Evolutionary conservation across 129 eudicot genomes (phyloP).

Genomic region (Centella asiatica): DNA sequence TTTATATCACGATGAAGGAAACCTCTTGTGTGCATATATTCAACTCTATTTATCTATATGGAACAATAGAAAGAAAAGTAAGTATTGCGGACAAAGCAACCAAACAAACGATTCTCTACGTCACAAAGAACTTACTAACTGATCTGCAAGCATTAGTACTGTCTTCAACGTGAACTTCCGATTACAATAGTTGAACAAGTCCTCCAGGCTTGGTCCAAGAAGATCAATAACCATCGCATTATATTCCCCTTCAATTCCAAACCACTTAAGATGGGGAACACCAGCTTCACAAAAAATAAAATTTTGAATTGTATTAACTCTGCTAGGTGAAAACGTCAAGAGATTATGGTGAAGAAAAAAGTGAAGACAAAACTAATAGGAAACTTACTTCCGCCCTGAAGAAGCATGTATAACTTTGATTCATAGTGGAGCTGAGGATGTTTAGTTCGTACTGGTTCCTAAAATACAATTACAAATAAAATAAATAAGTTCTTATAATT

Average conservation of each 20-base stretch:
- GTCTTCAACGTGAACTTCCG: constrained; percentile 85
- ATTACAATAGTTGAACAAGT: constrained; percentile 81
- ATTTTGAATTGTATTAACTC: neutral
- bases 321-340: neutral
- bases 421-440: constrained; percentile 97
- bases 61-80: constrained; percentile 9
- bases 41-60: constrained; percentile 78
- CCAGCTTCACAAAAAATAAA: constrained; percentile 44
- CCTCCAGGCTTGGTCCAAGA: constrained; percentile 96
- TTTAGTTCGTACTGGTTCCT: constrained; percentile 82
- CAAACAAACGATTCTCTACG: constrained; percentile 1
- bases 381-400: constrained; percentile 95
- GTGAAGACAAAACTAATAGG: neutral
- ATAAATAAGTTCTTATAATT: no score
- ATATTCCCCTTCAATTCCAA: constrained; percentile 86
- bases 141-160: constrained; percentile 95
- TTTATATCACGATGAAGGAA: constrained; percentile 95
- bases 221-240: constrained; percentile 93
- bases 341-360: neutral
- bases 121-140: constrained; percentile 45
- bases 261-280: constrained; percentile 90
- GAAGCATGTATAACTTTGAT: constrained; percentile 89
- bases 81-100: constrained; percentile 10
- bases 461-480: neutral
- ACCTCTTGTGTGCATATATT: constrained; percentile 95